Conservation (phyloP, 73 alveolate species). For the Uronychia setigera region DNA sequence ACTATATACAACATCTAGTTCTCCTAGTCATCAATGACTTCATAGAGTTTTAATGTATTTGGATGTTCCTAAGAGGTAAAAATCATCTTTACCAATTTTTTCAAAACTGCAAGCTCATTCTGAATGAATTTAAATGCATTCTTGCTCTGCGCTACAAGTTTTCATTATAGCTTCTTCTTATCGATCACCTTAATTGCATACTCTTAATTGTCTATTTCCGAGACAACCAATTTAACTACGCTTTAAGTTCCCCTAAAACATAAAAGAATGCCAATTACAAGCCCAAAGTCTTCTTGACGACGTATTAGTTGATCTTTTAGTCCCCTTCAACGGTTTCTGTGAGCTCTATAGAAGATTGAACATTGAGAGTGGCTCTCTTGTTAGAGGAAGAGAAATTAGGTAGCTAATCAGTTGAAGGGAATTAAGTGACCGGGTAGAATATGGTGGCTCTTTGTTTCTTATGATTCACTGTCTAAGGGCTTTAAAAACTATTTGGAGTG, state of each 20-base stretch:
- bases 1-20: slow-evolving; percentile 54
- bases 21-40: slow-evolving; percentile 59
- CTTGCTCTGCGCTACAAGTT: slow-evolving; percentile 24
- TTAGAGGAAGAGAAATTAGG: no score
- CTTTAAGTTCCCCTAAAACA: slow-evolving; percentile 26
- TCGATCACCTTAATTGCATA: slow-evolving; percentile 55
- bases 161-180: slow-evolving; percentile 45
- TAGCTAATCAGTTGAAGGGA: no score
- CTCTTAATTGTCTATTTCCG: neutral
- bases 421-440: no score
- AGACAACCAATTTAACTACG: slow-evolving; percentile 27
- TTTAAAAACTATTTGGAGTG: no score
- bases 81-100: slow-evolving; percentile 28
- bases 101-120: slow-evolving; percentile 57
- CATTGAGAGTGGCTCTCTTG: no score
- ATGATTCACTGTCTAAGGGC: no score
- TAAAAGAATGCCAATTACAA: neutral
- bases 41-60: slow-evolving; percentile 48
- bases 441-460: no score
- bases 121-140: slow-evolving; percentile 25
- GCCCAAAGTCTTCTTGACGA: slow-evolving; percentile 1
- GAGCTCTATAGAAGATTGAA: no score
- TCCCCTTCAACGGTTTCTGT: neutral
- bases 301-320: slow-evolving; percentile 8
- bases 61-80: slow-evolving; percentile 29